Evolutionary conservation across 73 alveolate species (phyloP), one percentile per base, ranked within the genome.

Genomic region (Loxodes magnus): DNA sequence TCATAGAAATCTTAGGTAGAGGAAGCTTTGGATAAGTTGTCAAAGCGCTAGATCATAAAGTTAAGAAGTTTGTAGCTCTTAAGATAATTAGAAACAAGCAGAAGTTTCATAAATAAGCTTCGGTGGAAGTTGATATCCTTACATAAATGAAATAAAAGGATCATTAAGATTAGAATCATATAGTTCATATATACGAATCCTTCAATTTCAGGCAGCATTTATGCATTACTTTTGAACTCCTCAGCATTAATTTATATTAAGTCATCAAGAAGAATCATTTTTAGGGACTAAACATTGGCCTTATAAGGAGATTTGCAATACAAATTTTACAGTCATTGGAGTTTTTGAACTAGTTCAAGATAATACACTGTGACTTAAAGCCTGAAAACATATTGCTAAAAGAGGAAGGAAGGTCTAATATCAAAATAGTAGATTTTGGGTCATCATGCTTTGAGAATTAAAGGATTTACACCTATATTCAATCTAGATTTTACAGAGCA

Each of bases 371-470:
- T 34, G 98, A 88, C 57, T 51, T 88, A 44, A 88, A 88, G 44
- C 98, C 98, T 14, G 98, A 88, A 57, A 88, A 88, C 60, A 75
- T 88, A 27, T 64, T 88, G 34, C 58, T 84, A 16, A 81, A 71
- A 22, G 53, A 64, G 22, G 61, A 67, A 34, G 72, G 71, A 27
- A 59, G 64, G 38, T 49, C 73, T 12, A 86, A 85, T 12, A 55
- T 84, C 5, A 88, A 86, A 48, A 57, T 88, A 51, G 84, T 88
- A 27, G 98, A 88, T 58, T 88, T 88, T 53, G 98, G 97, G 6
- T 43, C 67, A 17, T 43, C 67, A 10, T 55, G 69, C 21, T 55
- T 43, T 23, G 22, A 43, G 7, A 66, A 38, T 27, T 22, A 55
- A 17, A n/a, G 50, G 10, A 52, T 58, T 4, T 58, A 58, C 26